Evolutionary conservation across 2,329 filamentous ascomycete genomes (phyloP), one percentile per base, ranked within the genome.

Genomic region (Aspergillaceae sp.): DNA sequence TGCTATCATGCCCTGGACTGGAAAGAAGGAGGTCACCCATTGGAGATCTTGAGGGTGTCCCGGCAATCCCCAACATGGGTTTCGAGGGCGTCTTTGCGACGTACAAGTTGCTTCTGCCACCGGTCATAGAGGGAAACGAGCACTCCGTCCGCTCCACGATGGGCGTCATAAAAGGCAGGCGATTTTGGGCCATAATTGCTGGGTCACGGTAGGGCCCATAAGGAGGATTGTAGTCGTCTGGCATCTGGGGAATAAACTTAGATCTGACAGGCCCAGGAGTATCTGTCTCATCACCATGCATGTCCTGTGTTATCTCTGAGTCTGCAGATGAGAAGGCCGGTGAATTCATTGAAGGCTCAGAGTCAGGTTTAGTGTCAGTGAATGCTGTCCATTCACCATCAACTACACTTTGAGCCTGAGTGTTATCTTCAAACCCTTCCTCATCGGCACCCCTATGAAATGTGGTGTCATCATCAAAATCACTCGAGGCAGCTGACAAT

Each of bases 131-230:
- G 37, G 84, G 69, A 33, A 97, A 70, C 0, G 90, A 96, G 7
- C 83, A 86, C 67, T 98, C 92, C 0, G 92, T 98, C 57, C 88
- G 83, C 66, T 98, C 92, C 1, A 92, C 91, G 54, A 98, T 98
- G 1, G 92, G 92, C 0, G 92, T 98, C 92, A 98, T 97, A 65
- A 97, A 98, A 3, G 91, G 92, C 7, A 97, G 74, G 45, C 90
- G 84, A 67, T 90, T 95, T 60, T 96, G 94, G 49, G 89, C 88
- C 65, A 84, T 76, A 63, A 89, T 78, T 33, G 72, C 78, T 60
- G 87, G 80, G 66, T 95, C 86, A 61, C 89, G 83, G 74, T 85
- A 95, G 48, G 87, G 86, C 41, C 83, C 78, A 47, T 78, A 84
- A 11, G 87, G 84, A 40, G 87, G 80, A 55, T 90, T 82, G 63